Percentiles rank a stretch among this genome's conserved stretches.
phyloP scores from a whole-genome alignment of 1,139 yeast species.

The Suhomyces chickasaworum region DNA sequence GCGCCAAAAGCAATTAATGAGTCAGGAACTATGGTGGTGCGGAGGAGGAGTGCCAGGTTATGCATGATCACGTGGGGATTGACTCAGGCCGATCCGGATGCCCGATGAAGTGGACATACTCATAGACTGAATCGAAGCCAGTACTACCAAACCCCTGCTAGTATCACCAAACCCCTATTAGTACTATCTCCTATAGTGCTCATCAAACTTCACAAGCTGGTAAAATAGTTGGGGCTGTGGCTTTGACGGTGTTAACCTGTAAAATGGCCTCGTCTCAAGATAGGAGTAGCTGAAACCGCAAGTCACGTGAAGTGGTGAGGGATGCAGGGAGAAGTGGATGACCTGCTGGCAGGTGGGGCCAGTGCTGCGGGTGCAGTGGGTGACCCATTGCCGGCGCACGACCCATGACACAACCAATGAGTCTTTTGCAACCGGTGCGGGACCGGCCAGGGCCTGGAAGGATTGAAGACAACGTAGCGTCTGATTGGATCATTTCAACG shows the following conservation, averaged over 20 bases:
- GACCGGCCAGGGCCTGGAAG: neutral
- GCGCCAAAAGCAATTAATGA: constrained; percentile 13
- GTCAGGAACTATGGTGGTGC: constrained; percentile 7
- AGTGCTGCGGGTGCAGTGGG: neutral
- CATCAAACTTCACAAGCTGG: too few relatives aligned
- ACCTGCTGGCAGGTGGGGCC: neutral
- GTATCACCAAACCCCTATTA: too few relatives aligned
- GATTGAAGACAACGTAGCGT: too few relatives aligned
- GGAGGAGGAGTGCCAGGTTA: neutral
- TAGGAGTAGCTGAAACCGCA: neutral
- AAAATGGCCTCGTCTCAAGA: neutral
- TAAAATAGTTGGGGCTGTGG: neutral
- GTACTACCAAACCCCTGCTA: too few relatives aligned
- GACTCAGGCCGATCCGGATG: neutral
- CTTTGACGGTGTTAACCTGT: neutral
- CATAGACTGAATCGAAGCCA: too few relatives aligned
- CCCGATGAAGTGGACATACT: too few relatives aligned
- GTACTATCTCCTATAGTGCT: too few relatives aligned
- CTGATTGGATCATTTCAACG: too few relatives aligned
- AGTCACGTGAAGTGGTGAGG: neutral
- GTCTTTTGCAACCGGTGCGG: neutral
- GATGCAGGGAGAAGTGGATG: neutral
- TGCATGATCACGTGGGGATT: constrained; percentile 1
- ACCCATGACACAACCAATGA: neutral
- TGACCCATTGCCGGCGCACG: neutral